Evolutionary conservation across 306 rosid genomes (phyloP), one percentile per base, ranked within the genome.

Genomic region (Betula pendula): DNA sequence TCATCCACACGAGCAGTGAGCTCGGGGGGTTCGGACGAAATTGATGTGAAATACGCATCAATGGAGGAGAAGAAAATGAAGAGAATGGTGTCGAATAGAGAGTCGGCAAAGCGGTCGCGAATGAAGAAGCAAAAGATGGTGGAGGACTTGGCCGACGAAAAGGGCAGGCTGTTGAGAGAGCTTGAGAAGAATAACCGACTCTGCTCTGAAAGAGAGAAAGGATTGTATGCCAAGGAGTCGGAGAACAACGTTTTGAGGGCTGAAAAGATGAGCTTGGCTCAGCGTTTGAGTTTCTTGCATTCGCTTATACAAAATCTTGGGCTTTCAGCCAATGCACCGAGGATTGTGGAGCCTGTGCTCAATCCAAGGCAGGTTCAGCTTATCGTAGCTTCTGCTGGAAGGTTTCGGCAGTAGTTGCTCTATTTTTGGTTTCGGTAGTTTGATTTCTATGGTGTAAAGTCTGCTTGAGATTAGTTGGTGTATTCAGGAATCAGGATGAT

Each of bases 1-100:
- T 15, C 65, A 1, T 44, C 51, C 9, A 17, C 11, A 17, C 9
- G 3, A 29, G 47, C 38, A 35, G 67, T 20, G 15, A 40, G 51
- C 31, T 33, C 31, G 12, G 65, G 42, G 10, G 27, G 14, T 13
- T n/a, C n/a, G n/a, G n/a, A n/a, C n/a, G 76, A 53, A 24, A 12
- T 63, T 17, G 60, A 72, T 3, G 60, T 33, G 2, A 51, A 6
- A 19, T 13, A 27, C 3, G 72, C 29, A 11, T 49, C 29, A 38
- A 8, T 76, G 25, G 72, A 75, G 0, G 79, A 76, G 72, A 76
- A 76, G 72, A 76, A 66, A 56, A 33, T 27, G 40, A 76, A 60
- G 29, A 76, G 79, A 25, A 31, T 76, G 79, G 40, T 48, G 13
- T 76, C 79, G 1, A 76, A 76, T 48, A 33, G 79, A 17, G 79